Evolutionary conservation across 768 basidiomycete genomes (phyloP).

Genomic region (Astraeus odoratus): DNA sequence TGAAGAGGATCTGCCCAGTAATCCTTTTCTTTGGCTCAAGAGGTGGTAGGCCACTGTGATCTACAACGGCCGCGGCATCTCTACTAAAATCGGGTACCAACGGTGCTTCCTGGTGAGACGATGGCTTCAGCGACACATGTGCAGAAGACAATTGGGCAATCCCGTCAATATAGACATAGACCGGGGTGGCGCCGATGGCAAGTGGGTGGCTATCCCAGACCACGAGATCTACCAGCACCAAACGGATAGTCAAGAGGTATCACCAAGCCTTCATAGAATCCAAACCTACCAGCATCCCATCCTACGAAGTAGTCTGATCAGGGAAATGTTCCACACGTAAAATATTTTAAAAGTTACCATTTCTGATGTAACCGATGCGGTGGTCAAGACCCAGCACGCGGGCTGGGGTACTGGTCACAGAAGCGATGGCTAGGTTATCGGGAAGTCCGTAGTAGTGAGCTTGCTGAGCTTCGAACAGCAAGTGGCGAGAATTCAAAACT

Average conservation of each 20-base stretch:
- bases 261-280: not conserved
- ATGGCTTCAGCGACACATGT: constrained; percentile 46
- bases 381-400: constrained; percentile 66
- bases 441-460: constrained; percentile 69
- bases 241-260: not conserved
- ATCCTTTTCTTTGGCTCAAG: constrained; percentile 37
- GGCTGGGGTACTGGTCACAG: constrained; percentile 70
- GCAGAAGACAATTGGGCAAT: constrained; percentile 57
- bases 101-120: constrained; percentile 43
- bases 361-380: constrained; percentile 57
- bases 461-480: constrained; percentile 55
- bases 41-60: constrained; percentile 68
- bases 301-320: constrained; percentile 29
- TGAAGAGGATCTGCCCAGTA: constrained; percentile 48
- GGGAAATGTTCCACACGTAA: not conserved
- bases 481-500: constrained; percentile 47
- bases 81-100: constrained; percentile 55
- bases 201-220: constrained; percentile 78
- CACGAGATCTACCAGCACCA: constrained; percentile 47
- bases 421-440: constrained; percentile 55
- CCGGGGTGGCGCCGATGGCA: constrained; percentile 67
- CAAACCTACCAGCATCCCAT: constrained; percentile 56
- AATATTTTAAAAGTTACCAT: constrained; percentile 30
- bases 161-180: constrained; percentile 82
- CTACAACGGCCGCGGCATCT: constrained; percentile 50